Evolutionary conservation across 2,329 filamentous ascomycete genomes (phyloP), one percentile per base, ranked within the genome.

Genomic region (Cladophialophora yegresii): DNA sequence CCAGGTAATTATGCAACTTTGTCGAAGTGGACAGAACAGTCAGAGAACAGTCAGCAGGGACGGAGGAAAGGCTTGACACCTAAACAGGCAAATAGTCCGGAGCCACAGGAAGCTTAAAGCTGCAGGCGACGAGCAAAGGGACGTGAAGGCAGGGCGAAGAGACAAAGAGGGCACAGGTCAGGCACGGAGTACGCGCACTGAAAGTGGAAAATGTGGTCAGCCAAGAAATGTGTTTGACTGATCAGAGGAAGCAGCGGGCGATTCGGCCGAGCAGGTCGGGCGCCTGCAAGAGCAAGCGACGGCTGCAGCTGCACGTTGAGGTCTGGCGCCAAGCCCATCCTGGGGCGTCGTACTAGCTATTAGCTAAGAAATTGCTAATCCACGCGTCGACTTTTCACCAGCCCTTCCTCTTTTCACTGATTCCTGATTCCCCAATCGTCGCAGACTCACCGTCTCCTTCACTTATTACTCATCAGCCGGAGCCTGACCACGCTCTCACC

Each of bases 321-420:
- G 33, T 12, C 33, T 4, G 10, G 7, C 16, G 36, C 36, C 36
- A 43, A 43, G 36, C 36, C 36, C 36, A 16, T 7, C 13, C 6
- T 9, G 33, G 20, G 10, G 20, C 2, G 45, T 20, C 40, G 22
- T 40, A 8, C 36, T 22, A n/a, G 28, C 58, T 28, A 59, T 68
- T 68, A 68, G 59, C 63, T 68, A 68, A 68, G 66, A 58, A 66
- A 68, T 68, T 68, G 57, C 66, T 68, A 68, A 68, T 68, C 66
- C 54, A 43, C 36, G 13, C 16, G n/a, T 8, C 36, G 36, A 43
- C 1, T 43, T 43, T 43, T 43, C 36, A 43, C 36, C 36, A 43
- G 33, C 54, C 32, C 54, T 40, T 43, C 32, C 20, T 4, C 23
- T 28, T 50, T 28, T 49, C 55, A 16, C 32, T 60, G 23, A 40